These are phyloP conservation scores for Aspergillus fumigatiaffinis DNA, from an alignment of 2,329 filamentous ascomycete genomes.

Conservation along the genomic window DNA sequence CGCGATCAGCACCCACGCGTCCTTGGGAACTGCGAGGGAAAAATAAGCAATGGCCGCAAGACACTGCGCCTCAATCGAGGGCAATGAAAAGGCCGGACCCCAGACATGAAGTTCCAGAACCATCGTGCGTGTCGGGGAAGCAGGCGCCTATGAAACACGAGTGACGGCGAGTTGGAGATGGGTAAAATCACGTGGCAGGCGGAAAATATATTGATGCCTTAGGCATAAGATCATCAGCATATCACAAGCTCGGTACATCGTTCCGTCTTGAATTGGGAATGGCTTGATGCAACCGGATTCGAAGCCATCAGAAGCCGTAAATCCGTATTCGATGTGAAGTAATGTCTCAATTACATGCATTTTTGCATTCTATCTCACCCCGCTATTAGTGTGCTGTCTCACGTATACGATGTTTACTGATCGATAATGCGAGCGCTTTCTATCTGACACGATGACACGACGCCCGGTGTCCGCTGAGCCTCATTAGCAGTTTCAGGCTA, in stretches of 20 bases:
- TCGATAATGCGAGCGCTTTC: neutral
- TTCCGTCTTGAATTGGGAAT: neutral
- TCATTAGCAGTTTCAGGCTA: neutral
- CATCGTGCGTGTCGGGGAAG: conserved; percentile 34
- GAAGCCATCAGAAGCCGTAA: neutral
- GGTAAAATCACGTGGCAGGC: conserved; percentile 21
- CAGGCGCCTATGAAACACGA: neutral
- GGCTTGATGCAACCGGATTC: too few relatives aligned
- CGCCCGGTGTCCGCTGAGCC: neutral
- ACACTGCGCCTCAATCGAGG: conserved; percentile 89
- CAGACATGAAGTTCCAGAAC: conserved; percentile 79
- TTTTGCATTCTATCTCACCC: neutral
- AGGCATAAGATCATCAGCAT: neutral
- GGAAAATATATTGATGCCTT: neutral
- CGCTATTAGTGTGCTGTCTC: neutral
- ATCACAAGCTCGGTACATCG: neutral
- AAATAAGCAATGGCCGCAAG: conserved; percentile 78
- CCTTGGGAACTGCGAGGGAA: conserved; percentile 55
- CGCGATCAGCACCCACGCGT: conserved; percentile 66
- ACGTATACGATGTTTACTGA: neutral
- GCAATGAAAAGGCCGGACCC: conserved; percentile 81
- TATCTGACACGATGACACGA: neutral
- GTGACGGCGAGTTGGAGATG: conserved; percentile 6
- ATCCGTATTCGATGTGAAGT: neutral
- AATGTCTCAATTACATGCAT: neutral